phyloP scores from a whole-genome alignment of 805 yeast genomes.

The Sungouiozyma ichnusensis region DNA sequence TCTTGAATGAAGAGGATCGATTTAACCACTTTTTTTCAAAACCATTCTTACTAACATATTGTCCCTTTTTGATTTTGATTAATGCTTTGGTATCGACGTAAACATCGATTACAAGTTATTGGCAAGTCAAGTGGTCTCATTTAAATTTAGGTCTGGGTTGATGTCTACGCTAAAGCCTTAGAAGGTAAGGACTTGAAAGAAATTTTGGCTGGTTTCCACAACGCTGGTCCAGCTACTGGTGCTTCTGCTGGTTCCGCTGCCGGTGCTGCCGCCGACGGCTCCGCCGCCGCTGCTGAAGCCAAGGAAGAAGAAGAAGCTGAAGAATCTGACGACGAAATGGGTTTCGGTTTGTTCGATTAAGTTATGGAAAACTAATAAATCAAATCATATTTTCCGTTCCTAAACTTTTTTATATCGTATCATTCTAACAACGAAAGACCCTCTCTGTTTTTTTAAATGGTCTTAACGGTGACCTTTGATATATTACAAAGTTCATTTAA shows the following conservation, averaged over 20 bases:
- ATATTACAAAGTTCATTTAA: too few relatives aligned
- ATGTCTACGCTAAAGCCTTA: slow-evolving; percentile 70
- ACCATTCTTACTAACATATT: neutral
- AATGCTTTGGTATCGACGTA: neutral
- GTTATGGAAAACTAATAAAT: too few relatives aligned
- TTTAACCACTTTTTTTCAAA: neutral
- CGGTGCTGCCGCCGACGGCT: slow-evolving; percentile 37
- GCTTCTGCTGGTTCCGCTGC: slow-evolving; percentile 35
- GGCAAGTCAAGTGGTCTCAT: neutral
- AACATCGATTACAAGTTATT: neutral
- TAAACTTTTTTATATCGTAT: neutral
- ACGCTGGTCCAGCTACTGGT: slow-evolving; percentile 35
- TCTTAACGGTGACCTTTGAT: too few relatives aligned
- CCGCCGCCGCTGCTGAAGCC: slow-evolving; percentile 47
- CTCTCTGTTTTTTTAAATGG: neutral
- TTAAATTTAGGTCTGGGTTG: slow-evolving; percentile 52
- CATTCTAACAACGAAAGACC: neutral
- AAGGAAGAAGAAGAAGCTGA: slow-evolving; percentile 59
- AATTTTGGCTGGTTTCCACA: slow-evolving; percentile 49
- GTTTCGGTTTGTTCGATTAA: slow-evolving; percentile 87
- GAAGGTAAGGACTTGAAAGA: slow-evolving; percentile 72
- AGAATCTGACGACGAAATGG: slow-evolving; percentile 81
- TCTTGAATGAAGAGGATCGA: neutral
- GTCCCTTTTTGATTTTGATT: neutral
- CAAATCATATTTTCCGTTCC: too few relatives aligned